Evolutionary conservation across 2,329 filamentous ascomycete species (phyloP).

Genomic region (Alternaria sp.): DNA sequence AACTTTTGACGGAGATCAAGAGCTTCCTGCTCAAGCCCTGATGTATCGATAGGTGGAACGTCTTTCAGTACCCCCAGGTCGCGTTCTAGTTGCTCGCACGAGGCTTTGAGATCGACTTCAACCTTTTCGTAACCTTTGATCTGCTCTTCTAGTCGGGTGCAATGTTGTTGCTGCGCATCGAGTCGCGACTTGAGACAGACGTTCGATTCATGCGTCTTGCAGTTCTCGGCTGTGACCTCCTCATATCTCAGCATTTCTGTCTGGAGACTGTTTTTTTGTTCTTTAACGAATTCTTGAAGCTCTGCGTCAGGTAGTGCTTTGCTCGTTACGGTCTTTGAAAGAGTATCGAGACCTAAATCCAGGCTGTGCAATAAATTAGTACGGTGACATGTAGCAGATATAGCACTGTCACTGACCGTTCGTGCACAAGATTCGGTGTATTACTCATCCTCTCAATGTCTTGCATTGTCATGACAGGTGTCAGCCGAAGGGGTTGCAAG

Average conservation of each 20-base stretch:
- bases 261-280: slow-evolving; percentile 26
- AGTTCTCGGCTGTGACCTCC: slow-evolving; percentile 24
- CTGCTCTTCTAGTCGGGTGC: slow-evolving; percentile 20
- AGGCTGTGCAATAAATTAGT: slow-evolving; percentile 26
- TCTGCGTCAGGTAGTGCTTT: slow-evolving; percentile 9
- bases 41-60: neutral
- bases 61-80: slow-evolving; percentile 23
- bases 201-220: slow-evolving; percentile 23
- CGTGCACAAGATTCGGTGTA: slow-evolving; percentile 32
- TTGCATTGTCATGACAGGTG: slow-evolving; percentile 26
- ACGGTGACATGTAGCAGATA: neutral
- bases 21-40: slow-evolving; percentile 16
- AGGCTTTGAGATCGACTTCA: slow-evolving; percentile 21
- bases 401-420: slow-evolving; percentile 26
- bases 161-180: slow-evolving; percentile 23
- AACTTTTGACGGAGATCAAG: slow-evolving; percentile 23
- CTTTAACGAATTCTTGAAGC: slow-evolving; percentile 20
- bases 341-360: slow-evolving; percentile 22
- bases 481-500: slow-evolving; percentile 27
- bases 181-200: slow-evolving; percentile 26
- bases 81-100: slow-evolving; percentile 21
- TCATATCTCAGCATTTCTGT: slow-evolving; percentile 31
- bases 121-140: slow-evolving; percentile 10
- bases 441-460: slow-evolving; percentile 33
- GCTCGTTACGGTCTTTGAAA: slow-evolving; percentile 11